Percentiles rank a stretch among this genome's conserved stretches.
Evolutionary conservation across 495 filamentous ascomycete genomes (phyloP).

Genomic region (Neurospora terricola): DNA sequence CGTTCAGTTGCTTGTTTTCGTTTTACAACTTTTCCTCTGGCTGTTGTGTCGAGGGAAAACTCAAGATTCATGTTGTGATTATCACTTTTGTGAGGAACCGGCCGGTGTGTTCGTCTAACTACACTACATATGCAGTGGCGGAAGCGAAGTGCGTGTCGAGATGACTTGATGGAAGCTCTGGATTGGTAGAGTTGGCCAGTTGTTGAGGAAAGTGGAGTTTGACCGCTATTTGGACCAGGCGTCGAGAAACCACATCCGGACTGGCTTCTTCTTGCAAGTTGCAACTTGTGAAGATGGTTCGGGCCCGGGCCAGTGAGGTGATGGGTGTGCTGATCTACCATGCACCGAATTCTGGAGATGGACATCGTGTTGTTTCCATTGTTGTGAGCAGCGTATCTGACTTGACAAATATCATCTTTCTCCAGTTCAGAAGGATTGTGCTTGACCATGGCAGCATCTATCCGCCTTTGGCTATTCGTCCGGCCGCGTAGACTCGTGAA

Average conservation of each 20-base stretch:
- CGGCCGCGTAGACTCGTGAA: background rate
- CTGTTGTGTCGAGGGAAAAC: background rate
- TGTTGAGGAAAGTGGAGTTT: background rate
- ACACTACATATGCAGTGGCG: background rate
- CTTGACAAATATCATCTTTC: background rate
- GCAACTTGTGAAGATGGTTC: background rate
- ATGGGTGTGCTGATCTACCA: background rate
- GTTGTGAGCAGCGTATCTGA: background rate
- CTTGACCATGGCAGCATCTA: background rate
- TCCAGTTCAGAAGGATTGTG: background rate
- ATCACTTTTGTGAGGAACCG: no score
- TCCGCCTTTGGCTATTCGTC: background rate
- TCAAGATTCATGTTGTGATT: background rate
- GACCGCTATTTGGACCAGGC: background rate
- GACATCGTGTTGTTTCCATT: background rate
- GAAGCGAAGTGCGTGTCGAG: background rate
- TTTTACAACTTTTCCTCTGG: background rate
- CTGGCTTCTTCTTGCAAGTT: background rate
- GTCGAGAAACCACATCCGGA: background rate
- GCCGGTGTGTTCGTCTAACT: background rate
- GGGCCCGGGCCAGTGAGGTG: background rate
- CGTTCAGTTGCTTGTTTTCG: background rate
- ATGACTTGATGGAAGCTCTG: background rate
- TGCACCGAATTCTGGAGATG: background rate
- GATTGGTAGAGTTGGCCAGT: background rate